A percentile compares a stretch with the other conserved stretches of the same genome.
These are phyloP conservation scores for Rhizophagus sp. DNA, from an alignment of 192 early-diverging fungal species.

Conservation along the genomic window DNA sequence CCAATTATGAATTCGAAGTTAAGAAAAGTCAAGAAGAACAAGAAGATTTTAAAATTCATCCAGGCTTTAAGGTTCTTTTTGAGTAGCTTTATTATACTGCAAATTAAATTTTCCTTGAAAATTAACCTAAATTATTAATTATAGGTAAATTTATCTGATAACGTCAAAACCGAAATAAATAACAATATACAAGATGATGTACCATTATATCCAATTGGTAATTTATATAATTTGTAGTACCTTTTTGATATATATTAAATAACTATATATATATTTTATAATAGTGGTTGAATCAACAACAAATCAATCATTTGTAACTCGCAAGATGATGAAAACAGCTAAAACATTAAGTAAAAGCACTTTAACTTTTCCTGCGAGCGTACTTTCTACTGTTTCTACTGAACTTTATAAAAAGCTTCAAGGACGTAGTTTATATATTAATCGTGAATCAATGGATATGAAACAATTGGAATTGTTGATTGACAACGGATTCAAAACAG, in stretches of 20 bases:
- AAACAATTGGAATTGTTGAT: not conserved
- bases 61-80: conserved; percentile 10
- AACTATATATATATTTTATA: too few species aligned
- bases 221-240: not conserved
- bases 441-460: conserved; percentile 8
- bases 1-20: conserved; percentile 6
- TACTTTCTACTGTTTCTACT: not conserved
- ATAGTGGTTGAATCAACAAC: conserved; percentile 12
- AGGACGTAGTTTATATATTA: not conserved
- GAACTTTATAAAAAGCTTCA: not conserved
- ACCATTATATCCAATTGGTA: not conserved
- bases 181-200: not conserved
- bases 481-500: not conserved
- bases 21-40: conserved; percentile 26
- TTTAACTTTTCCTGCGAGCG: not conserved
- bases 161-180: not conserved
- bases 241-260: too few species aligned
- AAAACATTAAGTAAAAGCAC: not conserved
- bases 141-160: not conserved
- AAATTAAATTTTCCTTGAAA: not conserved
- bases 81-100: not conserved
- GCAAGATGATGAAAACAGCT: not conserved
- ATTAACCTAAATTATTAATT: not conserved
- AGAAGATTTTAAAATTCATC: conserved; percentile 5
- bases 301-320: conserved; percentile 21